Conservation (phyloP, 495 filamentous ascomycete species). For the Articulospora tetracladia region DNA sequence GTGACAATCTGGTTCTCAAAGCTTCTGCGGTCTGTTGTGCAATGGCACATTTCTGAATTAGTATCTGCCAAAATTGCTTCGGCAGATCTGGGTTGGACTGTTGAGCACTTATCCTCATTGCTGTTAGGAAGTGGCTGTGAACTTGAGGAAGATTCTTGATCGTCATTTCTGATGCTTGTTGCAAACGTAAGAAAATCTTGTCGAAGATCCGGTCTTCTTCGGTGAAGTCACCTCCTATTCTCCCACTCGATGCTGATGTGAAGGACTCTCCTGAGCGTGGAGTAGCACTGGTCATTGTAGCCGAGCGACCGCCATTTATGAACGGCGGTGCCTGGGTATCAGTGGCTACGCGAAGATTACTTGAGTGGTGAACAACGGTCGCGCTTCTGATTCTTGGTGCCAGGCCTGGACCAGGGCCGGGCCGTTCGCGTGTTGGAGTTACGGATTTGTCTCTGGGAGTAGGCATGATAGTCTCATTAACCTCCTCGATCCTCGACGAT, state of each 20-base stretch:
- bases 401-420: conserved; percentile 36
- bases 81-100: conserved; percentile 47
- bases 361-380: conserved; percentile 57
- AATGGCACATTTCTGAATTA: conserved; percentile 60
- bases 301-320: conserved; percentile 40
- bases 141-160: conserved; percentile 63
- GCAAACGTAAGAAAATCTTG: conserved; percentile 69
- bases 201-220: conserved; percentile 80
- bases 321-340: conserved; percentile 36
- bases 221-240: conserved; percentile 51
- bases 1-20: conserved; percentile 66
- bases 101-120: conserved; percentile 38
- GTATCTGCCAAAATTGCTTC: conserved; percentile 61
- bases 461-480: conserved; percentile 9
- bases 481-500: not conserved
- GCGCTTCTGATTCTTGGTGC: conserved; percentile 54
- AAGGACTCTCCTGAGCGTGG: conserved; percentile 81
- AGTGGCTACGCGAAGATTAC: conserved; percentile 48
- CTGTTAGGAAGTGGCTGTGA: conserved; percentile 54
- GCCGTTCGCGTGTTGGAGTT: conserved; percentile 58
- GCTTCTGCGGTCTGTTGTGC: conserved; percentile 62
- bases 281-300: conserved; percentile 47
- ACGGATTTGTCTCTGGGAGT: conserved; percentile 48
- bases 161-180: conserved; percentile 60
- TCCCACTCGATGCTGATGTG: conserved; percentile 42